Percentiles rank a stretch among this genome's conserved stretches.
phyloP scores from a whole-genome alignment of 805 yeast species.

The Hanseniaspora meyeri region DNA sequence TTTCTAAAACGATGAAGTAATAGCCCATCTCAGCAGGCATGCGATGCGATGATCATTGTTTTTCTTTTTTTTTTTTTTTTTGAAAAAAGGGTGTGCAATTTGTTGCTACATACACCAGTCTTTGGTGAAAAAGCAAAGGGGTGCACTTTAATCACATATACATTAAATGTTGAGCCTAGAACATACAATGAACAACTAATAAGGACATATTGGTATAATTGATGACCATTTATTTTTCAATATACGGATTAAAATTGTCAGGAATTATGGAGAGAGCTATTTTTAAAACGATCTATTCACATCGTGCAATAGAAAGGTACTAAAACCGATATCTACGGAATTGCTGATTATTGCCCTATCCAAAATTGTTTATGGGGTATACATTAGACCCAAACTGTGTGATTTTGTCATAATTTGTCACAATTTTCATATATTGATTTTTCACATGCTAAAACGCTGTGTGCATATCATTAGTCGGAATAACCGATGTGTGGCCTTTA shows the following conservation, averaged over 20 bases:
- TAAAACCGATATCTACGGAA: too few species aligned
- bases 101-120: background rate
- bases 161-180: background rate
- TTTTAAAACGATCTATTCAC: too few species aligned
- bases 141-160: background rate
- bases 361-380: too few species aligned
- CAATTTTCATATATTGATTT: slow-evolving; percentile 30
- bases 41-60: too few species aligned
- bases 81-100: background rate
- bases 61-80: too few species aligned
- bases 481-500: slow-evolving; percentile 25
- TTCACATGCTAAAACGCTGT: slow-evolving; percentile 44
- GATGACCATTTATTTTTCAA: too few species aligned
- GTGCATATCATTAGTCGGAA: slow-evolving; percentile 47
- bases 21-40: background rate
- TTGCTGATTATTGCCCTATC: too few species aligned
- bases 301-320: too few species aligned
- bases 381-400: slow-evolving; percentile 44
- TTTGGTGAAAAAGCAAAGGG: background rate
- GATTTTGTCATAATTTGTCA: slow-evolving; percentile 18
- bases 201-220: too few species aligned
- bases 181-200: too few species aligned
- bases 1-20: background rate
- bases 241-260: too few species aligned
- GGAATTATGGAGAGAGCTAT: too few species aligned